Percentiles rank a stretch among this genome's conserved stretches.
Conservation (phyloP, 371 early-diverging fungal species). For the Mucor racemosus region DNA sequence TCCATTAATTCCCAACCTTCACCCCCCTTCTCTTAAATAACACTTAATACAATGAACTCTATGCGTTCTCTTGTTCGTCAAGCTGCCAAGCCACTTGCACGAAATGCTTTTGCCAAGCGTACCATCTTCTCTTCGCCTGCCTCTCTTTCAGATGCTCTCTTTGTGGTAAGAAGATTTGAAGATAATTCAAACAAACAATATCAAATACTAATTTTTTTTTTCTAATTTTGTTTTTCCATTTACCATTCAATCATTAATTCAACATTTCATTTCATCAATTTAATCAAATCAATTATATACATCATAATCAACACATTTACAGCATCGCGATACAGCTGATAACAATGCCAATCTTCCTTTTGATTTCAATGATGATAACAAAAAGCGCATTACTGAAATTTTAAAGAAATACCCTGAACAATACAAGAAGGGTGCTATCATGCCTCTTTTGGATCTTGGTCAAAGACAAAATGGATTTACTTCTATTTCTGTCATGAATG, state of each 20-base stretch:
- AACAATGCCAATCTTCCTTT: conserved; percentile 91
- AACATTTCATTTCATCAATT: background rate
- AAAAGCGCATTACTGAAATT: conserved; percentile 83
- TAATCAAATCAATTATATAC: background rate
- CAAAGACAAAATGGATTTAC: conserved; percentile 96
- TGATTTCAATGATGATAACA: conserved; percentile 83
- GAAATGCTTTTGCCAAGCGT: conserved; percentile 46
- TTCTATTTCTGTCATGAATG: conserved; percentile 94
- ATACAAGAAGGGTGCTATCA: conserved; percentile 97
- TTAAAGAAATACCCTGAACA: conserved; percentile 95
- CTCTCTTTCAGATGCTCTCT: conserved; percentile 69
- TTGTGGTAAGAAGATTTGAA: conserved; percentile 57
- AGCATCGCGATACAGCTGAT: conserved; percentile 91
- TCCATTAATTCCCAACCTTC: conserved; percentile 13
- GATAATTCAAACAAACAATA: background rate
- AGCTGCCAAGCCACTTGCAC: conserved; percentile 38
- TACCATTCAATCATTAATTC: background rate
- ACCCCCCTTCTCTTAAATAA: conserved; percentile 30
- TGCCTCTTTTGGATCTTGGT: conserved; percentile 95
- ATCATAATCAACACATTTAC: background rate
- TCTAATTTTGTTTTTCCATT: too few relatives aligned
- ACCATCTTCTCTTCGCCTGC: conserved; percentile 53
- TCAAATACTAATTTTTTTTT: background rate
- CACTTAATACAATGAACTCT: conserved; percentile 37
- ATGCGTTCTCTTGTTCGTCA: conserved; percentile 51